Percentiles rank a stretch among this genome's conserved stretches.
Conservation (phyloP, 148 eudicot species). For the Persicaria maculosa region DNA sequence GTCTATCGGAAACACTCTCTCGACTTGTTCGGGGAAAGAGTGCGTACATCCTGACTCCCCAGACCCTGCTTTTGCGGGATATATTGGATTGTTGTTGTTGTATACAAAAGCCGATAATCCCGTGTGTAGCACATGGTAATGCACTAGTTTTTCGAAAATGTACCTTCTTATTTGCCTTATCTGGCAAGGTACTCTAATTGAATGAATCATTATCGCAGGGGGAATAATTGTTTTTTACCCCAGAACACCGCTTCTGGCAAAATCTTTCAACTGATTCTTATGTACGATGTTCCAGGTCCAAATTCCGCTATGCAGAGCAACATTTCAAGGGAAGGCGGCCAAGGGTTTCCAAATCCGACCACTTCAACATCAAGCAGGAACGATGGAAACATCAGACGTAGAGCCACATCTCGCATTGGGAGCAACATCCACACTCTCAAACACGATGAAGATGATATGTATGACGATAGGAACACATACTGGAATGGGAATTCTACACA, state of each 20-base stretch:
- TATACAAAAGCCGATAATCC: too few relatives aligned
- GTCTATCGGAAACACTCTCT: too few relatives aligned
- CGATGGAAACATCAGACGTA: constrained; percentile 20
- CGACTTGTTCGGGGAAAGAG: too few relatives aligned
- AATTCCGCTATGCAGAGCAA: constrained; percentile 25
- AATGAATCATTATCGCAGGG: too few relatives aligned
- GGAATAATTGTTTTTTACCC: too few relatives aligned
- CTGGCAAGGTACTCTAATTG: too few relatives aligned
- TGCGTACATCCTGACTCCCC: too few relatives aligned
- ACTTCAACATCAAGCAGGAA: constrained; percentile 13
- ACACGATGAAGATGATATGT: constrained; percentile 45
- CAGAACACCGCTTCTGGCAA: background rate
- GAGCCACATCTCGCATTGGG: constrained; percentile 27
- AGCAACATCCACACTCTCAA: constrained; percentile 56
- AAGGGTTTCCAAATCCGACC: constrained; percentile 19
- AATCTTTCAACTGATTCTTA: background rate
- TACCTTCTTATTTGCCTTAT: background rate
- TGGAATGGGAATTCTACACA: constrained; percentile 69
- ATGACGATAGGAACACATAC: constrained; percentile 33
- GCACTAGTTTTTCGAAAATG: background rate
- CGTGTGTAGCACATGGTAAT: too few relatives aligned
- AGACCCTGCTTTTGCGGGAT: too few relatives aligned
- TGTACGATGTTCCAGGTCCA: constrained; percentile 23
- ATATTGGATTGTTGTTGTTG: too few relatives aligned
- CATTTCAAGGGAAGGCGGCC: constrained; percentile 11